Conservation (phyloP, 139 green algal genomes). For the Coccomyxa sp. region DNA sequence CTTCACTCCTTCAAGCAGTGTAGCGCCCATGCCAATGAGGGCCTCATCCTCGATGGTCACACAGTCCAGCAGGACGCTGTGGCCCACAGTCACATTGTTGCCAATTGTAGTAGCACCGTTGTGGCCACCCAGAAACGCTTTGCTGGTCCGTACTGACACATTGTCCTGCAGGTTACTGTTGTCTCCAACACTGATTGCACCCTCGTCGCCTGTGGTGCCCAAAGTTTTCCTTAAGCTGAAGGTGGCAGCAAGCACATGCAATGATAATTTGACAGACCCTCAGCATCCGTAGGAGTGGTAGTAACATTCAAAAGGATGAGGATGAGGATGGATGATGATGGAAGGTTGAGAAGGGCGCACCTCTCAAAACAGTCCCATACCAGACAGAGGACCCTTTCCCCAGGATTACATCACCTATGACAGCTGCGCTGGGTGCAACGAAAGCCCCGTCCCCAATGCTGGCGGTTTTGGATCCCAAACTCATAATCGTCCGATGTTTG, state of each 20-base stretch:
- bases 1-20: slow-evolving; percentile 69
- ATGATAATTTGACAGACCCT: too few species aligned
- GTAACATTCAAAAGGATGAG: too few species aligned
- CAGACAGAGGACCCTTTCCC: slow-evolving; percentile 82
- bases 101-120: slow-evolving; percentile 66
- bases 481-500: slow-evolving; percentile 61
- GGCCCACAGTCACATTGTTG: slow-evolving; percentile 83
- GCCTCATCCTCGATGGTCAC: slow-evolving; percentile 82
- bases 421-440: slow-evolving; percentile 80
- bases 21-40: slow-evolving; percentile 93
- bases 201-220: slow-evolving; percentile 67
- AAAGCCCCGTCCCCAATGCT: slow-evolving; percentile 58
- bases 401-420: slow-evolving; percentile 84
- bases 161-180: slow-evolving; percentile 94
- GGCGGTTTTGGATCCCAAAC: slow-evolving; percentile 59
- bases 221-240: neutral
- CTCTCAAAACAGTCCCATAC: slow-evolving; percentile 84
- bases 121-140: slow-evolving; percentile 1
- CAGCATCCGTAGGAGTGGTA: neutral
- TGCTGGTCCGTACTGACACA: slow-evolving; percentile 57
- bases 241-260: too few species aligned
- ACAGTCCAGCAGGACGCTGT: slow-evolving; percentile 77
- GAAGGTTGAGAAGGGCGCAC: slow-evolving; percentile 35
- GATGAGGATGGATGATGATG: too few species aligned
- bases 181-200: slow-evolving; percentile 75